These are phyloP conservation scores for Manihot esculenta DNA, from an alignment of 441 rosid genomes.

Conservation along the genomic window DNA sequence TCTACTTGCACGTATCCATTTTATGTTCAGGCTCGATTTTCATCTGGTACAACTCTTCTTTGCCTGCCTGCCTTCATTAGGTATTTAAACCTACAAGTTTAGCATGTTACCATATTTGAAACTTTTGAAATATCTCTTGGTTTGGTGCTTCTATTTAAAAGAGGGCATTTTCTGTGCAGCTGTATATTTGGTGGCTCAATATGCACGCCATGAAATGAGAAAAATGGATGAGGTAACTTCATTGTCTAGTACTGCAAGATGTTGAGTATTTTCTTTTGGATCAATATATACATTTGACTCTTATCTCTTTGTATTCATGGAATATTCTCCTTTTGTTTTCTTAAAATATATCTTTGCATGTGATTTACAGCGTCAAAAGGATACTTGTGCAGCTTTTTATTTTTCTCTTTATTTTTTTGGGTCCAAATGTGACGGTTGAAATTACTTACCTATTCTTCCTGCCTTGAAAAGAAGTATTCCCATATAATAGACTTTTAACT, in stretches of 20 bases:
- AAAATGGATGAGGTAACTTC: slow-evolving; percentile 73
- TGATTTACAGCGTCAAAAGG: neutral
- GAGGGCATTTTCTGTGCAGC: slow-evolving; percentile 44
- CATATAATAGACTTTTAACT: neutral
- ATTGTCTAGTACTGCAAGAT: slow-evolving; percentile 1
- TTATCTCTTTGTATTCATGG: neutral
- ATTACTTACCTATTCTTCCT: neutral
- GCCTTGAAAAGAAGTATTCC: neutral
- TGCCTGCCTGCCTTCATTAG: slow-evolving; percentile 87
- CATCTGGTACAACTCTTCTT: slow-evolving; percentile 93
- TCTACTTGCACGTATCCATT: slow-evolving; percentile 24
- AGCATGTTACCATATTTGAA: slow-evolving; percentile 10
- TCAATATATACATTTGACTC: neutral
- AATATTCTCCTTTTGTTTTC: neutral
- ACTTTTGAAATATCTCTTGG: slow-evolving; percentile 19
- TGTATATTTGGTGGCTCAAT: slow-evolving; percentile 79
- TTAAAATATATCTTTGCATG: neutral
- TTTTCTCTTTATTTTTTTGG: too few species aligned
- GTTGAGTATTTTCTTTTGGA: neutral
- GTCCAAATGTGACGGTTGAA: neutral
- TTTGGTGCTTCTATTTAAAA: slow-evolving; percentile 30
- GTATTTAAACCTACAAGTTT: slow-evolving; percentile 40
- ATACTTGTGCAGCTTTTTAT: too few species aligned
- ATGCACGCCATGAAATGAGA: slow-evolving; percentile 75
- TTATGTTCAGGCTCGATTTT: slow-evolving; percentile 73